phyloP scores from a whole-genome alignment of 768 basidiomycete species.

The Hemileccinum impolitum region DNA sequence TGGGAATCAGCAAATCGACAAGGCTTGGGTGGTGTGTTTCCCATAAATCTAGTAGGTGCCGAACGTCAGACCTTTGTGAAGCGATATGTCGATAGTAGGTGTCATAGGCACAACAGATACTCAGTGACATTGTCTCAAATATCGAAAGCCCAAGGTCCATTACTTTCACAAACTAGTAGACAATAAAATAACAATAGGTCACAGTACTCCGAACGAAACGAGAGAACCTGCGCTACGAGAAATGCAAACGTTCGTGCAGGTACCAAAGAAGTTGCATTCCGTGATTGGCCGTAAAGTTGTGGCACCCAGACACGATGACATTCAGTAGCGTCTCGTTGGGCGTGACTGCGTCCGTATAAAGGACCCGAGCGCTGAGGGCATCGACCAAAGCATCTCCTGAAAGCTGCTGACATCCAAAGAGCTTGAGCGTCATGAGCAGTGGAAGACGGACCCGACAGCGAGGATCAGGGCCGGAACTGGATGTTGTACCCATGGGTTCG shows the following conservation, averaged over 20 bases:
- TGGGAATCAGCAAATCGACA: slow-evolving; percentile 40
- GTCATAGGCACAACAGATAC: neutral
- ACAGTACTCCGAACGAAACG: neutral
- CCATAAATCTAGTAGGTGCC: slow-evolving; percentile 2
- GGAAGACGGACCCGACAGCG: slow-evolving; percentile 50
- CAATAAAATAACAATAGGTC: slow-evolving; percentile 7
- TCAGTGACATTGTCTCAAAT: neutral
- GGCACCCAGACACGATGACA: slow-evolving; percentile 26
- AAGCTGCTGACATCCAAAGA: slow-evolving; percentile 63
- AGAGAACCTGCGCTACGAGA: slow-evolving; percentile 15
- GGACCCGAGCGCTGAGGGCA: slow-evolving; percentile 47
- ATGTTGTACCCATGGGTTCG: slow-evolving; percentile 8
- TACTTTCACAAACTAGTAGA: neutral
- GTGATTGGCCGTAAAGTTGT: slow-evolving; percentile 18
- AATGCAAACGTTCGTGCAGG: slow-evolving; percentile 24
- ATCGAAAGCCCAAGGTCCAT: neutral
- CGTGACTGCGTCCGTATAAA: slow-evolving; percentile 32
- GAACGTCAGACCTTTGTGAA: neutral
- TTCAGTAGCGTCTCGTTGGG: slow-evolving; percentile 26
- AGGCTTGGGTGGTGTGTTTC: slow-evolving; percentile 27
- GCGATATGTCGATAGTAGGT: too few species aligned
- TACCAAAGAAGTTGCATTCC: slow-evolving; percentile 25
- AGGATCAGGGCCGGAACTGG: slow-evolving; percentile 5
- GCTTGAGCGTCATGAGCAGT: slow-evolving; percentile 45
- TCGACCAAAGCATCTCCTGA: slow-evolving; percentile 56